Evolutionary conservation across 148 eudicot genomes (phyloP), one percentile per base, ranked within the genome.

Genomic region (Vaccinium vitisidaea): DNA sequence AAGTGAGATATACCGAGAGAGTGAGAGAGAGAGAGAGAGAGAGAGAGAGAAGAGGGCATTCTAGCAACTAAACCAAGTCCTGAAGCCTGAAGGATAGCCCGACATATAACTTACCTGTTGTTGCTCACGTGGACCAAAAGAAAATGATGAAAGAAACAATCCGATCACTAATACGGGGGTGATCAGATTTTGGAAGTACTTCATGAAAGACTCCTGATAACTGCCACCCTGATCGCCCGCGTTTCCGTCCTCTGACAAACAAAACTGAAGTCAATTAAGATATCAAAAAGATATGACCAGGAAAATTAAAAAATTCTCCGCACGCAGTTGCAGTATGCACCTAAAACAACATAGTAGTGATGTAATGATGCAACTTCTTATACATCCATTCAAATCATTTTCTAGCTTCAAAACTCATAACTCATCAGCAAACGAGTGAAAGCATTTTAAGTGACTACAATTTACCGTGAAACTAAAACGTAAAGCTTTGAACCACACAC

Each of bases 101-200:
- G 36, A 14, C 46, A n/a, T 30, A 8, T 46, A 63, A 81, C 71
- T 61, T 84, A 94, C 98, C 96, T 94, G 94, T 59, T 93, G 90
- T 84, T 93, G 89, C 71, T 93, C 98, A 79, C 85, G 74, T 27
- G 93, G 54, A 79, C 90, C 91, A 84, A 91, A 88, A 85, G 93
- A 84, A 77, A 93, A 84, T 58, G 94, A 88, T 53, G 92, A 93
- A 82, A 92, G 86, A 75, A 94, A 80, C 85, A 94, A 83, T 61
- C 94, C 94, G 77, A 93, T 53, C 80, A 89, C 87, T 84, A 95
- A 67, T 10, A 95, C 71, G n/a, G 98, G 92, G 73, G 90, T 88
- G 54, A 93, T 85, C 52, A 89, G 19, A 87, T 87, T 91, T 80
- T 93, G 93, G 52, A 93, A 89, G 56, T 89, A 87, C 89, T 90